Conservation (phyloP, 108 stramenopile species). For the Pseudonitzschia pungens region DNA sequence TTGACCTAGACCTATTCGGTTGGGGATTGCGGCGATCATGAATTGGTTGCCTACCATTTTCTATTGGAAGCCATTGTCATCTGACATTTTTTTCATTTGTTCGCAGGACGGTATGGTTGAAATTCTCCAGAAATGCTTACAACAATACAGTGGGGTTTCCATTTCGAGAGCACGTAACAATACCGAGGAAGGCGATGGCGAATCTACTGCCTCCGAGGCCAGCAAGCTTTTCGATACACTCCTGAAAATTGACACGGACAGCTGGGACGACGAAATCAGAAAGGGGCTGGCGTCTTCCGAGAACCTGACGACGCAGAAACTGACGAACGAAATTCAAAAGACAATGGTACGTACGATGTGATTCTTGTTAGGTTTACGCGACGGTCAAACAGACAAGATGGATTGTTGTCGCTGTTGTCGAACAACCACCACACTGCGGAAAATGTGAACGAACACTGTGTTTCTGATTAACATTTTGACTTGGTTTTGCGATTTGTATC, state of each 20-base stretch:
- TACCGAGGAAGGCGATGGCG: not conserved
- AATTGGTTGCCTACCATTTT: not conserved
- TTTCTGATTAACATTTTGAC: not conserved
- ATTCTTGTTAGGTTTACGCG: not conserved
- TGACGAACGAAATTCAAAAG: constrained; percentile 75
- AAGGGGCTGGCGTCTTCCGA: constrained; percentile 25
- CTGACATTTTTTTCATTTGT: not conserved
- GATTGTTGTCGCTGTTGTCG: not conserved
- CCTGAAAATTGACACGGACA: constrained; percentile 67
- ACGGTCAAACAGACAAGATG: not conserved
- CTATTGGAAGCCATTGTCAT: not conserved
- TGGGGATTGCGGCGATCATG: not conserved
- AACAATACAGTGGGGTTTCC: constrained; percentile 80
- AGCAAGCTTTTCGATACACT: constrained; percentile 66
- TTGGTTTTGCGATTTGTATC: not conserved
- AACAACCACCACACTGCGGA: not conserved
- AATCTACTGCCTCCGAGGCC: constrained; percentile 20
- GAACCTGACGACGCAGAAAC: constrained; percentile 47
- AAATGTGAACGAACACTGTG: not conserved
- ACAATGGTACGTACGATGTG: constrained; percentile 47
- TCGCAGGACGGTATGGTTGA: constrained; percentile 75
- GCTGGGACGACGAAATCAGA: constrained; percentile 73
- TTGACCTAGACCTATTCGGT: not conserved
- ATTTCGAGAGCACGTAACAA: constrained; percentile 59
- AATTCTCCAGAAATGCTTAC: constrained; percentile 85